Evolutionary conservation across 768 basidiomycete genomes (phyloP).

Genomic region (Hericium erinaceus): DNA sequence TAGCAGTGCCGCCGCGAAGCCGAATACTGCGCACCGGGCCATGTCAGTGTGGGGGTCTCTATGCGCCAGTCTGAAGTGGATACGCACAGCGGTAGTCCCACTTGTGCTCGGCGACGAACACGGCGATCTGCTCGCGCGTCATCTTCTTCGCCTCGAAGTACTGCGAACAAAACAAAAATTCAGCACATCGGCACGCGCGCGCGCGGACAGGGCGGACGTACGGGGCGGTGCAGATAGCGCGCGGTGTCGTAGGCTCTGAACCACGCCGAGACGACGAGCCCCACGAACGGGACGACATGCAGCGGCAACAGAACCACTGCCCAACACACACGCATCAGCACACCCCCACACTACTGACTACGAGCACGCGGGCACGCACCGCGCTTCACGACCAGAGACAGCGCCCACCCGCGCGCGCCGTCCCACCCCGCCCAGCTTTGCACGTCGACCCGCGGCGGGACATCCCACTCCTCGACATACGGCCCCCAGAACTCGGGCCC

Average conservation of each 20-base stretch:
- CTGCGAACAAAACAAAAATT: constrained; percentile 24
- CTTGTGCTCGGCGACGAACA: constrained; percentile 83
- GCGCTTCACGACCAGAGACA: constrained; percentile 35
- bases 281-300: constrained; percentile 52
- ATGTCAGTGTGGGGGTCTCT: neutral
- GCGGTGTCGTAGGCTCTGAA: constrained; percentile 64
- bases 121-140: constrained; percentile 53
- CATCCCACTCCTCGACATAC: constrained; percentile 75
- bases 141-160: constrained; percentile 85
- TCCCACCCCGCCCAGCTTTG: constrained; percentile 21
- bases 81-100: constrained; percentile 74
- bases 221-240: constrained; percentile 57
- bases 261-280: constrained; percentile 49
- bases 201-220: constrained; percentile 23
- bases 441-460: constrained; percentile 38
- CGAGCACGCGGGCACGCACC: constrained; percentile 20
- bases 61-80: neutral
- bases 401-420: constrained; percentile 29
- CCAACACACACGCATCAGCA: constrained; percentile 4
- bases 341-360: neutral
- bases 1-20: constrained; percentile 73
- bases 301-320: constrained; percentile 55
- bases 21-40: constrained; percentile 50
- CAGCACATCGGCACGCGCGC: neutral
- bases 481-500: constrained; percentile 76